Base-by-base conservation (phyloP, 2,329 filamentous ascomycete species). In the Cladosporium halotolerans region DNA sequence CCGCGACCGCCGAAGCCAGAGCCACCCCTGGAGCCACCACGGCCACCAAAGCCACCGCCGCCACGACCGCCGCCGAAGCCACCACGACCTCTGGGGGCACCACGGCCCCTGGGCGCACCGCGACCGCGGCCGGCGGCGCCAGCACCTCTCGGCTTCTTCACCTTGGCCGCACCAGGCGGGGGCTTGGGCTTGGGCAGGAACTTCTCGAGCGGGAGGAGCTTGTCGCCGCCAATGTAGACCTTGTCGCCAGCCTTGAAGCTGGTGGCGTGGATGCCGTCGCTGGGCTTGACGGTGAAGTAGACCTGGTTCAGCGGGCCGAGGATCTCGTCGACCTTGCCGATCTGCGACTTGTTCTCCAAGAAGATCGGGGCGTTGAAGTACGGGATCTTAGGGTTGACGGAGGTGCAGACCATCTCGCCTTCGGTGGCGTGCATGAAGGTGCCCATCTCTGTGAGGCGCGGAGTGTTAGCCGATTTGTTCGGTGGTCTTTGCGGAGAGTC, bases 311-410 rank as follows among this genome's bases (percentile, higher is more conserved):
- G 88, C 59, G 93, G 92, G 54, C 93, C 93, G 63, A 99, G 85
- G 62, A 99, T 88, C 77, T 99, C 93, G 76, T 99, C 93, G 69
- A 99, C 88, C 76, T 97, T 97, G 72, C 93, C 93, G 71, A 99
- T 64, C 31, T 57, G 59, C 68, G 86, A 87, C 81, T 97, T 99
- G 80, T 97, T 99, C 81, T 97, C 92, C 66, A 97, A 86, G 77
- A 93, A 99, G 73, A 99, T 95, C 63, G 90, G 90, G 57, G 93
- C 93, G 79, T 96, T 97, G 85, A 99, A 99, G 78, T 95, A 95
- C 58, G 93, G 93, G 60, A 99, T 86, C 77, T 97, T 97, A 65
- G 86, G 78, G 79, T 96, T 97, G 74, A 87, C 86, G 63, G 88
- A 95, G 74, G 90, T 85, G 86, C 92, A 96, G 64, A 99, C 86